Percentiles rank a stretch among this genome's conserved stretches.
phyloP scores from a whole-genome alignment of 306 rosid genomes.

The Oxytropis ochrocephala region DNA sequence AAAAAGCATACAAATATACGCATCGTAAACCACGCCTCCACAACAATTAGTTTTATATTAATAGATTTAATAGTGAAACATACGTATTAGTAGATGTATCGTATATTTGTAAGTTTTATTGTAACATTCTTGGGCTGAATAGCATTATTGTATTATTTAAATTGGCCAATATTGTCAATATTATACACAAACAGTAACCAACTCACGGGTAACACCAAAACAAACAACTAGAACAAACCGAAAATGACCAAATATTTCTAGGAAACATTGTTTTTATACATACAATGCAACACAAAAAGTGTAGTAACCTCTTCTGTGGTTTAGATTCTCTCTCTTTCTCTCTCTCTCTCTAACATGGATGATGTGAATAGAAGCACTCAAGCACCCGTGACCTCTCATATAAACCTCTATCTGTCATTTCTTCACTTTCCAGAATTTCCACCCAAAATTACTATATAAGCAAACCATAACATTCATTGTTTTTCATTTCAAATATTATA shows the following conservation, averaged over 20 bases:
- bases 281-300: constrained; percentile 15
- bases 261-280: constrained; percentile 25
- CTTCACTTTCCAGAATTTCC: constrained; percentile 41
- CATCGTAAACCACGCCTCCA: no score
- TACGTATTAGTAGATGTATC: no score
- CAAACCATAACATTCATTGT: background rate
- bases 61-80: no score
- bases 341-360: constrained; percentile 19
- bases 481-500: background rate
- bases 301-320: constrained; percentile 43
- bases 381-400: constrained; percentile 71
- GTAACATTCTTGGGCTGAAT: no score
- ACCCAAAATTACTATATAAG: constrained; percentile 20
- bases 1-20: no score
- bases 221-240: constrained; percentile 31
- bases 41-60: no score
- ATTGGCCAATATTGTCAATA: constrained; percentile 34
- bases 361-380: constrained; percentile 22
- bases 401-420: constrained; percentile 6
- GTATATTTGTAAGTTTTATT: no score
- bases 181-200: constrained; percentile 46
- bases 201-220: constrained; percentile 71
- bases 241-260: constrained; percentile 23
- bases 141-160: constrained; percentile 16
- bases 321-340: constrained; percentile 31